Evolutionary conservation across 495 filamentous ascomycete genomes (phyloP).

Genomic region (Lasiosphaeriaceae sp.): DNA sequence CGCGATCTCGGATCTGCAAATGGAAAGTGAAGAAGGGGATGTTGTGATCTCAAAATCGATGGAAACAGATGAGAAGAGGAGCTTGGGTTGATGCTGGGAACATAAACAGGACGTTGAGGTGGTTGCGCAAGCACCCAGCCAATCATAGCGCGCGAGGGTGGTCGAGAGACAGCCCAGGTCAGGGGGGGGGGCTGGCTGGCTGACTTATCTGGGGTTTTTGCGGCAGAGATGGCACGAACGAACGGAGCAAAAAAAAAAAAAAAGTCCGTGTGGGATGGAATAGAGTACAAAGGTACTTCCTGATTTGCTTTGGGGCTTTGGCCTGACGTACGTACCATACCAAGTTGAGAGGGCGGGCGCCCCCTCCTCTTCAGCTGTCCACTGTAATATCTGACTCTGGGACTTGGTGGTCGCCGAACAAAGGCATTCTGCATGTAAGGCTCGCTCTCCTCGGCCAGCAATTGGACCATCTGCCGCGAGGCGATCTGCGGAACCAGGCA

Average conservation of each 20-base stretch:
- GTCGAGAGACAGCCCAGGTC: slow-evolving; percentile 19
- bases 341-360: no score
- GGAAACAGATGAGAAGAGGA: slow-evolving; percentile 10
- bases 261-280: neutral
- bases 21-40: neutral
- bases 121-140: slow-evolving; percentile 28
- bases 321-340: neutral
- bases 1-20: slow-evolving; percentile 4
- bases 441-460: neutral
- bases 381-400: neutral
- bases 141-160: slow-evolving; percentile 21
- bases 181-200: no score
- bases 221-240: slow-evolving; percentile 5
- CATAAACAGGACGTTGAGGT: slow-evolving; percentile 32
- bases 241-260: neutral
- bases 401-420: neutral
- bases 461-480: slow-evolving; percentile 5
- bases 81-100: slow-evolving; percentile 21
- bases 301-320: neutral
- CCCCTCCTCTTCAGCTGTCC: no score
- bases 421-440: neutral
- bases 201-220: slow-evolving; percentile 3
- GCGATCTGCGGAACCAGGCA: neutral
- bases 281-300: neutral
- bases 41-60: slow-evolving; percentile 6